Base-by-base conservation (phyloP, 2,329 filamentous ascomycete species). In the Aspergillus clavatus region DNA sequence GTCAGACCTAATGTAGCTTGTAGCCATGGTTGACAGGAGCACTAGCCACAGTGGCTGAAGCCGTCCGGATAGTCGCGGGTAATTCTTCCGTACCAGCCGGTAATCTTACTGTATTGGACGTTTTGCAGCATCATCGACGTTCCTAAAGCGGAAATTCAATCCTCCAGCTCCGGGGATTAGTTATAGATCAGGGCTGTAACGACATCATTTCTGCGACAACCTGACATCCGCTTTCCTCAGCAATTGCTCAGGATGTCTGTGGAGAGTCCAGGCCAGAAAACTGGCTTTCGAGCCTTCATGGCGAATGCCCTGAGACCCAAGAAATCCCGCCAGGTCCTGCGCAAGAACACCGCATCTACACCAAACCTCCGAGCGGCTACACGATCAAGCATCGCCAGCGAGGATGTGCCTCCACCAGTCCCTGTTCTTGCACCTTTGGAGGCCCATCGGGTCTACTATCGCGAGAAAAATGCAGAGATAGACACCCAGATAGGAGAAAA, bases 401-500 rank as follows among this genome's bases (percentile, higher is more conserved):
- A 58, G 40, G 50, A 60, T 19, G 51, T 56, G 18, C 62, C 63
- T 16, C 57, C 59, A n/a, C n/a, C n/a, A n/a, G n/a, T n/a, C n/a
- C n/a, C n/a, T n/a, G n/a, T n/a, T 11, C 38, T 68, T 5, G 59
- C 66, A 3, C 65, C 66, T 5, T 54, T 68, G 27, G 53, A 66
- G 29, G 56, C 57, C 14, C 66, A 69, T 46, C 59, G 62, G 26
- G 42, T 56, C 23, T 67, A 66, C 45, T 68, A 68, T 50, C 52
- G 46, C 40, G 50, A 57, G 8, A 26, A 52, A 1, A 56, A 63
- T 38, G 48, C 57, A 4, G 49, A 59, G 19, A 40, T 66, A 5
- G 65, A 69, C 36, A 57, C 58, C 4, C 66, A 69, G 45, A 48
- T 65, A n/a, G 66, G 66, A 12, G 66, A 69, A 43, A 58, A 54